Evolutionary conservation across 1,139 yeast species (phyloP), one percentile per base, ranked within the genome.

Genomic region (Lodderomyces elongisporus): DNA sequence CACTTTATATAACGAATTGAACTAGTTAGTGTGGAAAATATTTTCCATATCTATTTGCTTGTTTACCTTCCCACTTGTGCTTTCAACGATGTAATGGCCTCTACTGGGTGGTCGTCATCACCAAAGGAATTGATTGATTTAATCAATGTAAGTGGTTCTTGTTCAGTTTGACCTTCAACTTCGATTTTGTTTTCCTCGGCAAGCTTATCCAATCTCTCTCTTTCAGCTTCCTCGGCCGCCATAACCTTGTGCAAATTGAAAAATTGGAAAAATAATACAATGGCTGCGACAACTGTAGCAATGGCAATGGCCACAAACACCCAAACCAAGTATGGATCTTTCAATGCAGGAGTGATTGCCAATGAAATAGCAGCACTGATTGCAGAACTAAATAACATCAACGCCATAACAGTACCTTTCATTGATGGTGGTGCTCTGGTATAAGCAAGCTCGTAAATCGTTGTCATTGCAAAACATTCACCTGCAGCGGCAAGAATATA

Each of bases 381-480:
- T 7, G 87, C 83, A 35, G 70, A 68, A 34, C 74, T 75, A 46
- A 77, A 66, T 43, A 80, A 62, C 62, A 78, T 78, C 38, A 81
- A 54, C 5, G 88, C 77, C 75, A 78, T 71, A 33, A 79, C 82
- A 43, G 80, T 66, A 34, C 84, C 77, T 52, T 78, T 77, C 82
- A 79, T 76, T 31, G 69, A 63, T 10, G 70, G 75, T 32, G 88
- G 85, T 21, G 87, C 72, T 52, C 81, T 69, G 2, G 84, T 70
- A 54, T 79, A 81, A 7, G 88, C 87, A 47, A 79, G 65, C 54
- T 79, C 87, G 48, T 79, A 77, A 37, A 77, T 83, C 13, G 87
- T 77, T 34, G 78, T 74, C 40, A 63, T 75, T 23, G 84, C 80
- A 47, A 79, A 79, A 60, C 84, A 78, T 57, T 80, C 88, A 39